Evolutionary conservation across 169 alveolate genomes (phyloP), one percentile per base, ranked within the genome.

Genomic region (Eimeria acervulina): DNA sequence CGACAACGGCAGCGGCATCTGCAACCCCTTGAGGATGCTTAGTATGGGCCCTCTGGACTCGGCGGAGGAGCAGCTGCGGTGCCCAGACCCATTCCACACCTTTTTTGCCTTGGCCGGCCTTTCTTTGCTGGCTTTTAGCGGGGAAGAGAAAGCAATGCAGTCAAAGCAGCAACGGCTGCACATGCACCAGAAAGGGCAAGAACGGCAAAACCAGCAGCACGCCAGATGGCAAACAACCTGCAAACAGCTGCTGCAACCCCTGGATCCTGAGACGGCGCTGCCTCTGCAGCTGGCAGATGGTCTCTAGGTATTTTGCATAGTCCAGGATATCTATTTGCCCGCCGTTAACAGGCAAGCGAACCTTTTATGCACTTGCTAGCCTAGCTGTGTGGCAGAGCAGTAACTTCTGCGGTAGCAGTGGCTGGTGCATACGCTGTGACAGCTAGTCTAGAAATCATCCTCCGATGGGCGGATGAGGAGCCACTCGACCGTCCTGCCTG

Each of bases 21-120:
- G 81, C 83, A 85, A 23, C 63, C 44, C 93, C 28, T 33, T 85
- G 66, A 44, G 47, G 80, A 19, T 85, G 40, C 93, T 85, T 52
- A 33, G 61, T 52, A 70, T 61, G 47, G 93, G 93, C 63, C 44
- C 31, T 6, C 52, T 85, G 93, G 93, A 85, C 40, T 44, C 80
- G 21, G 33, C 59, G 36, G 93, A 85, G 47, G 81, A 85, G 42
- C 93, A 85, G 81, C 55, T 85, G 81, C 63, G 78, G 74, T n/a
- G 7, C 10, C 94, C 97, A 13, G 98, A 97, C 81, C 98, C 98
- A 13, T 96, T 96, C 13, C 98, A 97, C 87, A 97, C 98, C 23
- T 97, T 97, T 63, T 96, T 97, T 78, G 97, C 97, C 59, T 95
- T 97, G 72, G 96, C 98, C 13, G 97, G 97, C 28, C 94, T 95